Percentiles rank a stretch among this genome's conserved stretches.
phyloP scores from a whole-genome alignment of 306 rosid genomes.

The Benincasa hispida region DNA sequence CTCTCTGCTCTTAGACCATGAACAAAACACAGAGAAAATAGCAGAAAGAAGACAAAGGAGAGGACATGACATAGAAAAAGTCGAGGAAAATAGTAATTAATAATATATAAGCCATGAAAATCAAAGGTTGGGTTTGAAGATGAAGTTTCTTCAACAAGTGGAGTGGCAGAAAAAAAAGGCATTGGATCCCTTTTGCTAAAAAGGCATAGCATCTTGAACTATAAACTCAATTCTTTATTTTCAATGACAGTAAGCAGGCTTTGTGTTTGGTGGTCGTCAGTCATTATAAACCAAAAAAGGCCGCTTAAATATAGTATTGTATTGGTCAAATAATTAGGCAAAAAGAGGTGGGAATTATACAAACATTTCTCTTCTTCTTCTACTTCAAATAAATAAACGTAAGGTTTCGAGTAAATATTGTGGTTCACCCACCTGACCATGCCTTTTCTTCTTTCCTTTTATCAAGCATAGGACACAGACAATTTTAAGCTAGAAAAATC shows the following conservation, averaged over 20 bases:
- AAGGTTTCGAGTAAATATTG: not conserved
- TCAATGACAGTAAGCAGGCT: not conserved
- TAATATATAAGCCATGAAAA: not conserved
- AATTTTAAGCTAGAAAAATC: too few species aligned
- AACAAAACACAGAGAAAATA: too few species aligned
- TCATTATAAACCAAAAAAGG: not conserved
- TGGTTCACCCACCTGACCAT: not conserved
- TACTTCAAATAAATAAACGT: not conserved
- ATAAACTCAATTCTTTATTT: not conserved
- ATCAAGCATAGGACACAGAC: too few species aligned
- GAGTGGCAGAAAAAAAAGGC: not conserved
- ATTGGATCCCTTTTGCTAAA: not conserved
- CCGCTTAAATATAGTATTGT: not conserved
- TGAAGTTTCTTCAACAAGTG: not conserved
- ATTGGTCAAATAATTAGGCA: not conserved
- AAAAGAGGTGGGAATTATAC: too few species aligned
- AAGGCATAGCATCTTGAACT: not conserved
- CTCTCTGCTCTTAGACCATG: not conserved
- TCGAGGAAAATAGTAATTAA: not conserved
- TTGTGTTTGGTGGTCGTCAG: not conserved
- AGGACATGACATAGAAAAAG: not conserved
- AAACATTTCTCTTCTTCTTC: not conserved
- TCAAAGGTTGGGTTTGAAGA: not conserved
- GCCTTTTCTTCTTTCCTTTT: too few species aligned
- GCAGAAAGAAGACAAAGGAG: too few species aligned